A percentile compares a stretch with the other conserved stretches of the same genome.
phyloP scores from a whole-genome alignment of 768 basidiomycete species.

The Leccinum sublutescens region DNA sequence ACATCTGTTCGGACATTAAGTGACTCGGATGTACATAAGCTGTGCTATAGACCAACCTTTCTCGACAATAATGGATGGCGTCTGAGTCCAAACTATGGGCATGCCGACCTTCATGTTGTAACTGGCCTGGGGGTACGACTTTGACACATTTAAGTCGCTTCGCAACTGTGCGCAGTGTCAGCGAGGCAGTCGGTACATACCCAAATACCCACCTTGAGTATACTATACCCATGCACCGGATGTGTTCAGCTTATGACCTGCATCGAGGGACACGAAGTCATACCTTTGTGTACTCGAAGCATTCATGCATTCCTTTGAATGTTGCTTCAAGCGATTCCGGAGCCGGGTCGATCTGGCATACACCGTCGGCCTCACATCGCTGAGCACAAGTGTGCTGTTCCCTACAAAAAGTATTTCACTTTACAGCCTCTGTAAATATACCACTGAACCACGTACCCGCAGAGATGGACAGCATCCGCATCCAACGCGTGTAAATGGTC shows the following conservation, averaged over 20 bases:
- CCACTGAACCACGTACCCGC: conserved; percentile 42
- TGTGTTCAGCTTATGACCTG: background rate
- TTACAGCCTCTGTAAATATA: conserved; percentile 3
- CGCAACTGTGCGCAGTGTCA: conserved; percentile 34
- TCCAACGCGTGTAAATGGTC: conserved; percentile 55
- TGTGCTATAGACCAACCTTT: conserved; percentile 31
- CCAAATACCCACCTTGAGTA: conserved; percentile 42
- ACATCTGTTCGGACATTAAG: conserved; percentile 37
- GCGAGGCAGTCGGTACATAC: background rate
- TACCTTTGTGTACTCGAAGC: conserved; percentile 64
- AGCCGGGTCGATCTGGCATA: conserved; percentile 55
- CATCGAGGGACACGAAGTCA: background rate
- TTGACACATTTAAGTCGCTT: conserved; percentile 52
- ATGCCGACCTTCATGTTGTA: conserved; percentile 47
- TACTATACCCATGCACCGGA: conserved; percentile 38
- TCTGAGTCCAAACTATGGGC: conserved; percentile 42
- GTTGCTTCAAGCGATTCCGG: conserved; percentile 60
- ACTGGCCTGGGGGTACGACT: conserved; percentile 41
- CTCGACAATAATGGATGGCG: conserved; percentile 54
- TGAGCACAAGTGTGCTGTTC: conserved; percentile 50
- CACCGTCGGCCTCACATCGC: conserved; percentile 45
- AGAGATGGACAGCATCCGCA: conserved; percentile 45
- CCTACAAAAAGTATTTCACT: conserved; percentile 1
- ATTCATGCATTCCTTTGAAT: conserved; percentile 57
- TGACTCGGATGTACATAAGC: background rate